phyloP scores from a whole-genome alignment of 495 filamentous ascomycete species.

The Trichocladium uniseriatum region DNA sequence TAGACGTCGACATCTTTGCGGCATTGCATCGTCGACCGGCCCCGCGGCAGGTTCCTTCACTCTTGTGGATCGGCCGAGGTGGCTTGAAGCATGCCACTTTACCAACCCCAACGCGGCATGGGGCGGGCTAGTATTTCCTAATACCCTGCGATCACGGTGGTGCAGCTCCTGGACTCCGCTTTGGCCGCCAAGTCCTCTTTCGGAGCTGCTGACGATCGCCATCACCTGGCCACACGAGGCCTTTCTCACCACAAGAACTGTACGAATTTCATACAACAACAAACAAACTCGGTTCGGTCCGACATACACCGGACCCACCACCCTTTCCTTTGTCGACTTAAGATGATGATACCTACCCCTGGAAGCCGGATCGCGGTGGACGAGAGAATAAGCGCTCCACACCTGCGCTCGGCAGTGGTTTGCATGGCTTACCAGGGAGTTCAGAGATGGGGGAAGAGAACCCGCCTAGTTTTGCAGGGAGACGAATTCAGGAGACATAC shows the following conservation, averaged over 20 bases:
- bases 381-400: slow-evolving; percentile 3
- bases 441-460: background rate
- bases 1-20: slow-evolving; percentile 11
- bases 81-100: slow-evolving; percentile 3
- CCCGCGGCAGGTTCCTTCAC: slow-evolving; percentile 3
- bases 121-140: slow-evolving; percentile 8
- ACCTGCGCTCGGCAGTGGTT: slow-evolving; percentile 10
- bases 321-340: slow-evolving; percentile 15
- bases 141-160: slow-evolving; percentile 9
- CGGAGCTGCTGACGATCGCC: slow-evolving; percentile 6
- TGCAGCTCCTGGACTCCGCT: slow-evolving; percentile 3
- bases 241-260: slow-evolving; percentile 2
- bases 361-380: slow-evolving; percentile 6
- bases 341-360: slow-evolving; percentile 1
- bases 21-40: slow-evolving; percentile 1
- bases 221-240: slow-evolving; percentile 9
- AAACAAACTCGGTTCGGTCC: slow-evolving; percentile 14
- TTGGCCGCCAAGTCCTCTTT: background rate
- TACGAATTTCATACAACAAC: slow-evolving; percentile 10
- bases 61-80: background rate
- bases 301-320: slow-evolving; percentile 12
- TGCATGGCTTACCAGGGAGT: slow-evolving; percentile 6
- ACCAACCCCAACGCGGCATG: slow-evolving; percentile 4
- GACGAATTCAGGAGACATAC: background rate
- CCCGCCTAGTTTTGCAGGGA: background rate